Evolutionary conservation across 768 basidiomycete genomes (phyloP).

Genomic region (Tricholoma sp.): DNA sequence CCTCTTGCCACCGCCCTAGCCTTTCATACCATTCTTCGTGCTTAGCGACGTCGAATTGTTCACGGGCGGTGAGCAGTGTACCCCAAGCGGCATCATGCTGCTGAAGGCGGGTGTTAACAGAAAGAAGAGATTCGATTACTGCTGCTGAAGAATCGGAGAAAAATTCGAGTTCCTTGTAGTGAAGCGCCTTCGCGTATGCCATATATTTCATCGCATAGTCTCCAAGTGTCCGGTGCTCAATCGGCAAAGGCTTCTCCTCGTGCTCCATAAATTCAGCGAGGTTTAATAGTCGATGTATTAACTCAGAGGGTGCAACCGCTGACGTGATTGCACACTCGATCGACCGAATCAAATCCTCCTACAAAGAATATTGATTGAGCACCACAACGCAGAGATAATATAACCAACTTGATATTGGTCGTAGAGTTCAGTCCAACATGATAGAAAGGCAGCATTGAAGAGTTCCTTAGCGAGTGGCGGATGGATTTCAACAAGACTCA

Average conservation of each 20-base stretch:
- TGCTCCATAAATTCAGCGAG: constrained; percentile 99
- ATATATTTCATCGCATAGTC: constrained; percentile 91
- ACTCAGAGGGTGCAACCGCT: constrained; percentile 71
- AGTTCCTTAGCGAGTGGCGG: constrained; percentile 88
- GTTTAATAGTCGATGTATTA: constrained; percentile 87
- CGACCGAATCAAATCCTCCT: constrained; percentile 93
- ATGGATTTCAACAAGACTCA: constrained; percentile 89
- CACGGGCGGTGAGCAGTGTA: constrained; percentile 82
- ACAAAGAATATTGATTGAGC: constrained; percentile 1
- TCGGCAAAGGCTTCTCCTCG: constrained; percentile 92
- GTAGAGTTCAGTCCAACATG: constrained; percentile 94
- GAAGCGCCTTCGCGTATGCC: constrained; percentile 95
- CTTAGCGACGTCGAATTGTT: constrained; percentile 85
- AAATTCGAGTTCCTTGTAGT: constrained; percentile 98
- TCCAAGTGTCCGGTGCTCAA: constrained; percentile 89
- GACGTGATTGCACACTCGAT: constrained; percentile 85
- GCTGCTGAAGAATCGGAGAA: constrained; percentile 87
- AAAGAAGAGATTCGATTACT: constrained; percentile 91
- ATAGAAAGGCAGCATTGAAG: constrained; percentile 97
- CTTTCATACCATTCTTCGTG: constrained; percentile 99
- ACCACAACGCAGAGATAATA: background rate
- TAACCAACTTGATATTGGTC: constrained; percentile 89
- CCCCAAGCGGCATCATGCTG: constrained; percentile 99
- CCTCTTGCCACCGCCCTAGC: constrained; percentile 94
- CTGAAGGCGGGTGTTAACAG: constrained; percentile 93